Conservation (phyloP, 129 eudicot species). For the Arctium lappa region DNA sequence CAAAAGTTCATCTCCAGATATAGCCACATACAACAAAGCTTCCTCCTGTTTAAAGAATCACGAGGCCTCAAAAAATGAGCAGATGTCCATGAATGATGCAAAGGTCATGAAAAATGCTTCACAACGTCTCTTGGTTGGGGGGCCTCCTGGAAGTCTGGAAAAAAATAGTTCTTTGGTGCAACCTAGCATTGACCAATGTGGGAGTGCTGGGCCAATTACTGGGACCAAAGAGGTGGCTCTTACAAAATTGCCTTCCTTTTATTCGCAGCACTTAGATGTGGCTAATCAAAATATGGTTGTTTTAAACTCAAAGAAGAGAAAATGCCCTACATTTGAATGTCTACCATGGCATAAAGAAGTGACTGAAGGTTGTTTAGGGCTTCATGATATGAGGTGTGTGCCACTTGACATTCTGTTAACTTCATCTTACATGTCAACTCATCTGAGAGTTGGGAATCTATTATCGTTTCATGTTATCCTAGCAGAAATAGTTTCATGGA, state of each 20-base stretch:
- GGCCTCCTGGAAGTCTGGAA: conserved; percentile 22
- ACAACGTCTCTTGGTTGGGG: conserved; percentile 27
- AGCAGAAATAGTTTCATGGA: background rate
- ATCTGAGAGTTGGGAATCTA: background rate
- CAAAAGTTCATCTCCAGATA: background rate
- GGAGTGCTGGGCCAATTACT: conserved; percentile 18
- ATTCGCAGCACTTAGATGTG: conserved; percentile 21
- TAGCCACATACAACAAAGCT: conserved; percentile 20
- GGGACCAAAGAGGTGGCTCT: conserved; percentile 10
- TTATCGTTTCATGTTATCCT: background rate
- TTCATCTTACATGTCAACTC: background rate
- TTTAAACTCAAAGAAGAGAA: conserved; percentile 56
- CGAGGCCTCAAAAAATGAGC: conserved; percentile 50
- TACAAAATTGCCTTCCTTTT: conserved; percentile 17
- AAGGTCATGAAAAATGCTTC: conserved; percentile 25
- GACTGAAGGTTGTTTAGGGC: conserved; percentile 28
- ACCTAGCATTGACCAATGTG: conserved; percentile 23
- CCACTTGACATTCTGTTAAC: background rate
- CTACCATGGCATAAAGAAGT: conserved; percentile 61
- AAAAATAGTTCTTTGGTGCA: conserved; percentile 26
- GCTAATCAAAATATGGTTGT: conserved; percentile 28
- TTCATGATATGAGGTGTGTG: conserved; percentile 46
- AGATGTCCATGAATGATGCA: conserved; percentile 28
- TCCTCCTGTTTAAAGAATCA: conserved; percentile 59
- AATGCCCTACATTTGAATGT: conserved; percentile 30